Base-by-base conservation (phyloP, 345 rosid species). In the Brassica napus region DNA sequence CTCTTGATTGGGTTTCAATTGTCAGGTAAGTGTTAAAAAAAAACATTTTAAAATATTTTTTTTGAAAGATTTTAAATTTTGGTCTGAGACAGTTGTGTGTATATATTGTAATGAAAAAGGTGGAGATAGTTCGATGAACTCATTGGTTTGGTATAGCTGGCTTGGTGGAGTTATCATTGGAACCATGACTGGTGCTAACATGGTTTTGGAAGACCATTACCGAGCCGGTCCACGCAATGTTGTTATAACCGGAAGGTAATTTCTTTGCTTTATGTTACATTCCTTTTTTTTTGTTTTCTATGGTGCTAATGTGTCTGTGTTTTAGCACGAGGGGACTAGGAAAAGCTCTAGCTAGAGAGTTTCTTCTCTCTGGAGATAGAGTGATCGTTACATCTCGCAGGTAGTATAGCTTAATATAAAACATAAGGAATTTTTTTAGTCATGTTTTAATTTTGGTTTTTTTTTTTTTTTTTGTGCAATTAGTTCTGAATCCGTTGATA, bases 61-160 rank as follows among this genome's bases (percentile, higher is more conserved):
- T 12, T 72, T n/a, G 37, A n/a, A 67, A 77, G 24, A 23, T 31
- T 9, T 55, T 12, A 32, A 30, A 28, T 1, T 5, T 78, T 23
- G 35, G 6, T 21, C 30, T 28, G 65, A 66, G 69, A 86, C 67
- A 37, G 10, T 47, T 42, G 49, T 49, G 30, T 74, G 44, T 68
- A 0, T 42, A 42, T 42, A 11, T 44, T 68, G 44, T 68, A 35
- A 80, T 63, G 4, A 83, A 79, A 79, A 84, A 92, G 97, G 97
- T 69, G 98, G 97, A 71, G 97, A 92, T 64, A 72, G 85, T 81
- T 91, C 93, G 82, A 88, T 94, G 94, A 84, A 91, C 80, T 76
- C 84, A 28, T 82, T 94, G 83, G 84, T 90, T 82, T 94, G 98
- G 97, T 92, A 87, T 87, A 94, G 98, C 85, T 94, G 97, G 98